Base-by-base conservation (phyloP, 306 rosid species). In the Begonia peltatifolia region DNA sequence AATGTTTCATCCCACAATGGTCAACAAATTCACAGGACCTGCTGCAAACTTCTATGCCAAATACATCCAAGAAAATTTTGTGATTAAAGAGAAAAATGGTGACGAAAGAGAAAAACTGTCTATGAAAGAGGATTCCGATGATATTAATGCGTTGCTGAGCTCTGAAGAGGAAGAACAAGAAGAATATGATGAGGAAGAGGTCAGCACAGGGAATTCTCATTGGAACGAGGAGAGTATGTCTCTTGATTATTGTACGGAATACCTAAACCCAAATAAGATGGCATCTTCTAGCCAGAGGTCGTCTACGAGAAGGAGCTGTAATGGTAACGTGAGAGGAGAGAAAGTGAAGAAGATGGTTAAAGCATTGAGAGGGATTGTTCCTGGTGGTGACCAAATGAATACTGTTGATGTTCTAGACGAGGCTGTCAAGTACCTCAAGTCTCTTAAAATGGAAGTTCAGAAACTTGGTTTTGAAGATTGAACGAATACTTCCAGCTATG, bases 121-220 rank as follows among this genome's bases (percentile, higher is more conserved):
- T 56, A 62, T 80, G 43, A 75, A 73, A 61, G 97, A 84, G 71
- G 93, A 89, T 60, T 65, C 87, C 41, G 74, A 71, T 57, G 95
- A 80, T 64, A 89, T 89, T 12, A 84, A 84, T 70, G 97, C 97
- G 25, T 60, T 89, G 72, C 53, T 89, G 81, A 89, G 97, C 83
- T 71, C 82, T 69, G 97, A 83, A 67, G 73, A 63, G 36, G 79
- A 84, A 25, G 93, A 80, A 23, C 66, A 71, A 47, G 83, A 77
- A 35, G 96, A 82, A 30, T 57, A 68, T 54, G 84, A 77, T 41
- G 97, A 82, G 38, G 93, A 87, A 67, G 97, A 79, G 63, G 68
- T 82, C 60, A 84, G 94, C 82, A 84, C 97, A 2, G 97, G 95
- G n/a, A 79, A 93, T 56, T 79, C 89, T 56, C 62, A 58, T 12